phyloP scores from a whole-genome alignment of 73 alveolate species.

The Symbiodinium natans region DNA sequence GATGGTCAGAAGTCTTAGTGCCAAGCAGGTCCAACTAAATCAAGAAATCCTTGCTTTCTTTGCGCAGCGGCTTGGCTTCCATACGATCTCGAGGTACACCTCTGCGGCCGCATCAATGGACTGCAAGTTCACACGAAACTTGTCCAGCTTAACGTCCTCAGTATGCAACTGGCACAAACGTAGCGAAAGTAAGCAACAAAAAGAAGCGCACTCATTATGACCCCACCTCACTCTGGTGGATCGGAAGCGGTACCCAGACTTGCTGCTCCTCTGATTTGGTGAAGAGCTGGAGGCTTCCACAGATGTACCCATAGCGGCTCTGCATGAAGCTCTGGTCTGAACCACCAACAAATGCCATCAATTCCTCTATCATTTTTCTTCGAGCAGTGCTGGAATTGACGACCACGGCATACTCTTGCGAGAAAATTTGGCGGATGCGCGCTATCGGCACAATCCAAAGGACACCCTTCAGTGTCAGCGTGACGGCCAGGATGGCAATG shows the following conservation, averaged over 20 bases:
- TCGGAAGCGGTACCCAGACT: neutral
- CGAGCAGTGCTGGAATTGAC: neutral
- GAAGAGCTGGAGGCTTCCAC: neutral
- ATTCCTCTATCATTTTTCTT: neutral
- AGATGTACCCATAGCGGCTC: neutral
- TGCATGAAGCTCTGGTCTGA: neutral
- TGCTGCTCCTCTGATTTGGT: neutral
- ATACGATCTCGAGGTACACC: neutral
- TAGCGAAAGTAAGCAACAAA: too few relatives aligned
- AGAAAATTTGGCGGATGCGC: slow-evolving; percentile 63
- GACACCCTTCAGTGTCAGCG: slow-evolving; percentile 57
- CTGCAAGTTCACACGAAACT: neutral
- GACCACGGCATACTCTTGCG: slow-evolving; percentile 46
- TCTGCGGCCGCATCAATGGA: neutral
- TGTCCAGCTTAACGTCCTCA: neutral
- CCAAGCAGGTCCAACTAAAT: too few relatives aligned
- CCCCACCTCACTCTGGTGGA: neutral
- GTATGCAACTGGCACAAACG: neutral
- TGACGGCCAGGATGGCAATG: slow-evolving; percentile 29
- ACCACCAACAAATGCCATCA: neutral
- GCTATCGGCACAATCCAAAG: slow-evolving; percentile 79
- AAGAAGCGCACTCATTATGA: too few relatives aligned
- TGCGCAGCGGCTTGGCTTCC: neutral
- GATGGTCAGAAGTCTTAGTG: too few relatives aligned
- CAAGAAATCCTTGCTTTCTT: neutral